Evolutionary conservation across 441 rosid genomes (phyloP), one percentile per base, ranked within the genome.

Genomic region (Daphne laureola): DNA sequence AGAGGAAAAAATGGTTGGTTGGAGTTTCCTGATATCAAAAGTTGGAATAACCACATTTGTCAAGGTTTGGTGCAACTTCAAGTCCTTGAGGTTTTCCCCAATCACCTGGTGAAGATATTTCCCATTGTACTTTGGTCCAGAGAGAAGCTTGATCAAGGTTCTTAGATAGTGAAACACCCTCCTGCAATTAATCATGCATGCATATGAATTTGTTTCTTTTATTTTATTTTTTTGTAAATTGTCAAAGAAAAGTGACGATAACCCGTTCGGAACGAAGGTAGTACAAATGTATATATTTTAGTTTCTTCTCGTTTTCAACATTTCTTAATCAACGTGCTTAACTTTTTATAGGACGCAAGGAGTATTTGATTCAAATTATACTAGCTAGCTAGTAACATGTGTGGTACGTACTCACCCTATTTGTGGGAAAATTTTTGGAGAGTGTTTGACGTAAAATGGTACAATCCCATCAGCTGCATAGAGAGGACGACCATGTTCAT

Each of bases 1-100:
- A 5, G 87, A 69, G 62, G 96, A 85, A 65, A 90, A 87, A 64
- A 85, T 52, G 5, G 74, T 76, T 14, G 98, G 95, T 64, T 83
- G 92, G 35, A 81, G 82, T 55, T 60, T 70, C 83, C 73, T 76
- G 67, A 83, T 81, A 69, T 90, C 98, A 53, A 81, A 87, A 54
- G 95, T 70, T 16, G 92, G 96, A 59, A 87, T 85, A 9, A 80
- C 90, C 21, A 87, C 67, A 61, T 74, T 83, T 14, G 96, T 87
- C 47, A 87, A 43, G 12, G 85, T 76, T 55, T 90, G 68, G 49
- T 72, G 64, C 71, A 90, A 67, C 66, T 35, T 87, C 11, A 46
- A 67, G 27, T 77, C 77, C 58, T 73, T 73, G 36, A 85, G 58
- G 4, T 42, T 42, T 44, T 63, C 67, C 54, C 51, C 64, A 44